Base-by-base conservation (phyloP, 2,329 filamentous ascomycete genomes). In the Elsinoe perseae region DNA sequence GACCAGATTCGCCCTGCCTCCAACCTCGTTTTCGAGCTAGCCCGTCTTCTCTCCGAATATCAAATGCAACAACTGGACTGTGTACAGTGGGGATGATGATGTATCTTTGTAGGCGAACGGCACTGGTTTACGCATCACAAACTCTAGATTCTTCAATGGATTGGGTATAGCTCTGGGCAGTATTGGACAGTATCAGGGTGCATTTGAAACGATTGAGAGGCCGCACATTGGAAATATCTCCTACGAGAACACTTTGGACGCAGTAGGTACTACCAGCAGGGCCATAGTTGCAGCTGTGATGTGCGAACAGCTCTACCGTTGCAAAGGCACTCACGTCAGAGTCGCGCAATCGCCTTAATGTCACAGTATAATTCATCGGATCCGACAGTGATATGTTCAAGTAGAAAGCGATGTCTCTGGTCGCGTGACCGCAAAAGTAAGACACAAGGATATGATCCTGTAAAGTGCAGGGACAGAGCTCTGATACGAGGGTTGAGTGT, bases 61-160 rank as follows among this genome's bases (percentile, higher is more conserved):
- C 55, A 75, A 72, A 1, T 76, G 81, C 58, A 66, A 70, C 2
- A 70, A 75, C 10, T 80, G 76, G 77, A 69, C 66, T 1, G 72
- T 81, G 1, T 70, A 71, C 58, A 79, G 78, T 56, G 77, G 77
- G 18, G 78, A 81, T 63, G 78, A 80, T 61, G 72, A 72, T 59
- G 77, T 83, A 53, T 74, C 76, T 0, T 63, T 76, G 43, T 83
- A 83, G 64, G 75, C 72, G 27, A 83, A 83, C 63, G 77, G 73
- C 42, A 80, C 75, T 16, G 77, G 82, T 60, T 78, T 83, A 48
- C 63, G 65, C 28, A 70, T 82, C 56, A 70, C 72, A 21, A 72
- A 82, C 64, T 73, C 68, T 50, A 70, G 68, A 3, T 80, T 81
- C 64, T 71, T 73, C 57, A 70, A 72, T 27, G 78, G 79, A 1